Percentiles rank a stretch among this genome's conserved stretches.
phyloP scores from a whole-genome alignment of 768 basidiomycete genomes.

The Kwoniella europaea region DNA sequence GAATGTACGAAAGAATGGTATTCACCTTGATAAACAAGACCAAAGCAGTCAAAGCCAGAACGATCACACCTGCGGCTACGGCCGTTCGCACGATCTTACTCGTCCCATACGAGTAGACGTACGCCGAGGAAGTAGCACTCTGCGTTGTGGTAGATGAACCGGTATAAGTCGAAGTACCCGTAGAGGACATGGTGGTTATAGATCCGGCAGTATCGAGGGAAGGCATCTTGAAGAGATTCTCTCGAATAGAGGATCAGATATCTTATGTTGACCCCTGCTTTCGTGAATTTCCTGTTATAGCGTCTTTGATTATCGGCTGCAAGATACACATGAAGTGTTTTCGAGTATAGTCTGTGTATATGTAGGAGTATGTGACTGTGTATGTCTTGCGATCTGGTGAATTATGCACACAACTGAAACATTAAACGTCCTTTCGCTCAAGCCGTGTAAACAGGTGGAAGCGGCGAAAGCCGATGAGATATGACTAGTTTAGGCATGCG shows the following conservation, averaged over 20 bases:
- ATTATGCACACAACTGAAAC: no score
- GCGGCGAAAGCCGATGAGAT: neutral
- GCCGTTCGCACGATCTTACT: constrained; percentile 49
- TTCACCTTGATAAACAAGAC: constrained; percentile 50
- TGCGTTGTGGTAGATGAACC: neutral
- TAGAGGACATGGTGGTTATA: constrained; percentile 11
- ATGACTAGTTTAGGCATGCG: neutral
- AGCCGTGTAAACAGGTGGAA: neutral
- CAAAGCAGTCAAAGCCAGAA: constrained; percentile 40
- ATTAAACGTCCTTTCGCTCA: no score
- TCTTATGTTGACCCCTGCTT: neutral
- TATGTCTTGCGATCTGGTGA: no score
- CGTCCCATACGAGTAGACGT: constrained; percentile 36
- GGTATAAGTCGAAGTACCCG: neutral
- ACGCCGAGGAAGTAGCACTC: constrained; percentile 16
- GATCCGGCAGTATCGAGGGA: constrained; percentile 21
- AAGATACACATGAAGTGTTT: no score
- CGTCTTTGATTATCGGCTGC: no score
- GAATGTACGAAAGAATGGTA: neutral
- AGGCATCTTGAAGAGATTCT: constrained; percentile 7
- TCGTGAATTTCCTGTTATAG: no score
- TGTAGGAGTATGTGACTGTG: no score
- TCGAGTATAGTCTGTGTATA: no score
- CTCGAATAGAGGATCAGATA: neutral
- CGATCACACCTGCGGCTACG: constrained; percentile 49